These are phyloP conservation scores for Globisporangium irregulare DNA, from an alignment of 352 stramenopile genomes.

Conservation along the genomic window DNA sequence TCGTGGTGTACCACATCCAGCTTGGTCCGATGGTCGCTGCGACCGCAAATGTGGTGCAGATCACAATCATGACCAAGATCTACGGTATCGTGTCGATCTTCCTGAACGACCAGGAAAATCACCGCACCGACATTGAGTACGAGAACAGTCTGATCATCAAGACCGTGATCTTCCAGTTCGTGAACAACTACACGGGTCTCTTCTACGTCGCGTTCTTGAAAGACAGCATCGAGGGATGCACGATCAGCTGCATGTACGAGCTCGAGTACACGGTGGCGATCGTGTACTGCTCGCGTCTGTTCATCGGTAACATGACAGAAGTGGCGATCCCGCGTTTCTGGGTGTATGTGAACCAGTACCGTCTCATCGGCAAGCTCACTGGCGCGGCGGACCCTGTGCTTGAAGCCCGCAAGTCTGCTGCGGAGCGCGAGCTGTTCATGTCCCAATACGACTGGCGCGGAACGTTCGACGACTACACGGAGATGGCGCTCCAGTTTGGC, in stretches of 20 bases:
- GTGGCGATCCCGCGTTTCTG: slow-evolving; percentile 72
- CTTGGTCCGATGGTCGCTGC: slow-evolving; percentile 71
- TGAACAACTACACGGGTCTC: slow-evolving; percentile 94
- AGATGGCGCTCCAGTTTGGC: slow-evolving; percentile 89
- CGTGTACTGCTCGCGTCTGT: slow-evolving; percentile 89
- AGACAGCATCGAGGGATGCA: slow-evolving; percentile 63
- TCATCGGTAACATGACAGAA: slow-evolving; percentile 78
- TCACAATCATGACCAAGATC: slow-evolving; percentile 90
- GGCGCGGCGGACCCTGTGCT: slow-evolving; percentile 27
- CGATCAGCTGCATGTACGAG: slow-evolving; percentile 82
- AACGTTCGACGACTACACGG: slow-evolving; percentile 93
- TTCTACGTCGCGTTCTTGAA: slow-evolving; percentile 95
- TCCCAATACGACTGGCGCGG: slow-evolving; percentile 79
- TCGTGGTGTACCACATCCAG: slow-evolving; percentile 62
- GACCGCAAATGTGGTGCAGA: slow-evolving; percentile 73
- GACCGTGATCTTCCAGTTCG: slow-evolving; percentile 94
- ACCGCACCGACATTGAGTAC: slow-evolving; percentile 86
- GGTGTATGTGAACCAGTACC: slow-evolving; percentile 69
- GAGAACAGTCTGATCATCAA: slow-evolving; percentile 94
- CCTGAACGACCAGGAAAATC: slow-evolving; percentile 93
- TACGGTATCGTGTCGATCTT: slow-evolving; percentile 87
- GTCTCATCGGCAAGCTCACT: slow-evolving; percentile 50
- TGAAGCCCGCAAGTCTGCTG: slow-evolving; percentile 34
- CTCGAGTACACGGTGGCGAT: slow-evolving; percentile 90
- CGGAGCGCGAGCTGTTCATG: slow-evolving; percentile 76